Evolutionary conservation across 108 stramenopile genomes (phyloP), one percentile per base, ranked within the genome.

Genomic region (Skeletonema costatum): DNA sequence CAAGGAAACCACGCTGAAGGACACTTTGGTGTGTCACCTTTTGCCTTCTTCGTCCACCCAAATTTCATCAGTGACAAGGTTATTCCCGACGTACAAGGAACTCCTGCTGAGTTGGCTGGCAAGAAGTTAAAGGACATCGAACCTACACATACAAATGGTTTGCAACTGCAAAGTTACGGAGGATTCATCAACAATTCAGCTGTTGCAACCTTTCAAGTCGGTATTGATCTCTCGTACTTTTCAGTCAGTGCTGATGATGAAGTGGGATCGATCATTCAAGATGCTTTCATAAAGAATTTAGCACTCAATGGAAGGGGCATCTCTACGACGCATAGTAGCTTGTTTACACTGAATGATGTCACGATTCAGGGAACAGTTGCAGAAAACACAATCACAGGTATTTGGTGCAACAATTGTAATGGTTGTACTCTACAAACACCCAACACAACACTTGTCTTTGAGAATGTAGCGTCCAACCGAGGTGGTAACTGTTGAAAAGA

Each of bases 41-140:
- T 19, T 56, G 74, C 74, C 4, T 75, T 64, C 48, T 75, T 75
- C 31, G 51, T 75, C 6, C 74, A 75, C 31, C 46, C 53, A 0
- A 64, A 75, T 7, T 75, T 75, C 32, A 75, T 75, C 9, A 56
- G 53, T 17, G 35, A 64, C 68, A 25, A 19, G 46, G 8, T n/a
- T 13, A 19, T 75, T 17, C 67, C 67, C 19, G 67, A 48, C 42
- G 73, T 67, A 14, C n/a, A 5, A 11, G 73, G 59, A 60, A 60
- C 59, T 1, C 11, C 13, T 14, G 1, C 68, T 17, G 44, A 60
- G 3, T 56, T 69, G 9, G 60, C 4, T 44, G 68, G 68, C 4
- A 69, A 69, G 68, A 69, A 58, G 21, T 41, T 65, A 19, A 11
- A 14, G 9, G 51, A 63, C 29, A 21, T 60, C 59, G 59, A 44